Evolutionary conservation across 2,329 filamentous ascomycete species (phyloP).

Genomic region (Calycina herbarum): DNA sequence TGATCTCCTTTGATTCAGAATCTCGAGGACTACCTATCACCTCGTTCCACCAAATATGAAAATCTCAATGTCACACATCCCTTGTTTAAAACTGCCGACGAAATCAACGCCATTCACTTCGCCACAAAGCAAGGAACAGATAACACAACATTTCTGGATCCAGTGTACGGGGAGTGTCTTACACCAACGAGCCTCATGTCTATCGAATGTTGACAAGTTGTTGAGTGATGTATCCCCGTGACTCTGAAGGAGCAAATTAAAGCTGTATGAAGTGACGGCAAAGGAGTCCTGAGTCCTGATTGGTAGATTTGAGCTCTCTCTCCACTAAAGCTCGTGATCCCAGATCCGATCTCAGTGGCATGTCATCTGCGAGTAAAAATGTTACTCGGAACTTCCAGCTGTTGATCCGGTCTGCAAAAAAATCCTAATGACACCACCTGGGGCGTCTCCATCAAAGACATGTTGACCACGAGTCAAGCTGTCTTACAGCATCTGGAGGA

Average conservation of each 20-base stretch:
- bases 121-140: slow-evolving; percentile 30
- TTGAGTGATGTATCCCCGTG: background rate
- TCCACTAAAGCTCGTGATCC: slow-evolving; percentile 20
- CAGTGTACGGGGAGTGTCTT: background rate
- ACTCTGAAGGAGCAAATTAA: background rate
- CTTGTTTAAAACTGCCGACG: slow-evolving; percentile 17
- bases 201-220: background rate
- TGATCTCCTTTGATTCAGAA: slow-evolving; percentile 23
- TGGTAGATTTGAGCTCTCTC: background rate
- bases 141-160: slow-evolving; percentile 3
- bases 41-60: slow-evolving; percentile 18
- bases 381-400: slow-evolving; percentile 19
- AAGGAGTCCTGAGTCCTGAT: background rate
- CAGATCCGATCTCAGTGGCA: slow-evolving; percentile 11
- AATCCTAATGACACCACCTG: slow-evolving; percentile 6
- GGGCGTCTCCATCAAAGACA: background rate
- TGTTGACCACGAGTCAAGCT: slow-evolving; percentile 27
- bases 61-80: slow-evolving; percentile 27
- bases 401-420: slow-evolving; percentile 19
- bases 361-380: slow-evolving; percentile 27
- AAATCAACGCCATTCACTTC: slow-evolving; percentile 20
- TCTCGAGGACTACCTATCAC: slow-evolving; percentile 11
- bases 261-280: no score
- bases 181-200: slow-evolving; percentile 1
- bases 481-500: slow-evolving; percentile 27